Base-by-base conservation (phyloP, 2,329 filamentous ascomycete species). In the Ramularia collo-cygni region DNA sequence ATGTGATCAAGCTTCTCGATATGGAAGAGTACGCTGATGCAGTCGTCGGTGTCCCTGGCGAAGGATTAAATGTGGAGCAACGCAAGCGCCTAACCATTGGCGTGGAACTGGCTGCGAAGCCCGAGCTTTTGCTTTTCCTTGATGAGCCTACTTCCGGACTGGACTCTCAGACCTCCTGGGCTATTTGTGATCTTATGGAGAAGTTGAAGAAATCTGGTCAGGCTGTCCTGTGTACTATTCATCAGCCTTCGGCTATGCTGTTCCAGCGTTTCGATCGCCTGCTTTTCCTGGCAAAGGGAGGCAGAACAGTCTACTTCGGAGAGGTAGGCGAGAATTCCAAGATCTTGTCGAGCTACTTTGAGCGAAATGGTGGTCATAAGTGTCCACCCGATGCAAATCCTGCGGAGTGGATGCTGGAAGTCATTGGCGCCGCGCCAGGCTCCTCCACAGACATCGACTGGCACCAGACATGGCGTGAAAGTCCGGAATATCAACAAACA, bases 61-160 rank as follows among this genome's bases (percentile, higher is more conserved):
- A 93, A 69, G 88, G 86, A 64, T 74, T 86, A 27, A 85, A 85
- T 57, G 72, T 66, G 15, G 77, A 81, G 58, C 77, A 81, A 59
- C 70, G 77, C 13, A 81, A 81, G 60, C 83, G 87, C 55, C 74
- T 95, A 5, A 95, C 89, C 0, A 95, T 96, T 48, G 90, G 87
- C 64, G 89, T 96, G n/a, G 90, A 96, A 61, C 75, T 96, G 16
- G 89, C 87, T 29, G 90, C 90, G 5, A 95, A 92, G 68, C 90
- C 90, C 4, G 81, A 86, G 28, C 72, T 95, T 37, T 74, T 95
- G 46, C 77, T 95, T 33, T 95, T 95, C 68, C 78, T 95, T 28
- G 90, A 96, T 55, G 90, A 96, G 64, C 90, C 90, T 10, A 95
- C 89, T 3, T 95, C 88, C 18, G 90, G 90, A 70, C 78, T 95